phyloP scores from a whole-genome alignment of 2,329 filamentous ascomycete genomes.

The Aspergillus caelatus region DNA sequence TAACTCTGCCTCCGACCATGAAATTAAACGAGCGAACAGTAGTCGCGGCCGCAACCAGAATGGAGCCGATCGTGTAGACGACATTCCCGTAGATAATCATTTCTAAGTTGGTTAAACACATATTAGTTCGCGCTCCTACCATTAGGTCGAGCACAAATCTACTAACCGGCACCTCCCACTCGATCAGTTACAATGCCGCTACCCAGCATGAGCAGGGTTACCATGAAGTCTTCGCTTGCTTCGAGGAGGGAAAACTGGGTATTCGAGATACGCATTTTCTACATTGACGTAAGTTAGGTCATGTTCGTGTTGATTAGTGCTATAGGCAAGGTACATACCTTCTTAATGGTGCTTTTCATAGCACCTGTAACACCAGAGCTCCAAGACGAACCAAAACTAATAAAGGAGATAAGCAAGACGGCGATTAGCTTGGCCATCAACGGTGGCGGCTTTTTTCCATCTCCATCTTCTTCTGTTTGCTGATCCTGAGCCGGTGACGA shows the following conservation, averaged over 20 bases:
- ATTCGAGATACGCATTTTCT: conserved; percentile 61
- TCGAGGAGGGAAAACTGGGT: conserved; percentile 62
- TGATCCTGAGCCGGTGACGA: neutral
- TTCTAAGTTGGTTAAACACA: conserved; percentile 25
- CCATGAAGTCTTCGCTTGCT: conserved; percentile 66
- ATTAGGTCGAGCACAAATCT: neutral
- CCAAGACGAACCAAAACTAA: conserved; percentile 64
- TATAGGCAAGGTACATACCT: conserved; percentile 34
- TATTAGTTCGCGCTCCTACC: neutral
- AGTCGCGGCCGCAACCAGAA: conserved; percentile 61
- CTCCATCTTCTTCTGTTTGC: neutral
- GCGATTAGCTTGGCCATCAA: conserved; percentile 44
- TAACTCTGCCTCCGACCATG: conserved; percentile 61
- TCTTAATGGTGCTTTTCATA: conserved; percentile 64
- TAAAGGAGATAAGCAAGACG: conserved; percentile 48
- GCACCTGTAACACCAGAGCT: conserved; percentile 63
- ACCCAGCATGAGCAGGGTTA: conserved; percentile 57
- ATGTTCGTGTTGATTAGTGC: neutral
- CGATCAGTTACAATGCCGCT: conserved; percentile 62
- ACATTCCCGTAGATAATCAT: conserved; percentile 64
- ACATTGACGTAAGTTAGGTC: neutral
- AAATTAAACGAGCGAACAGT: conserved; percentile 60
- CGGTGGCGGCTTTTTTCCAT: conserved; percentile 28
- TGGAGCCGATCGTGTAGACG: conserved; percentile 61
- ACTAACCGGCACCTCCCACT: conserved; percentile 58